phyloP scores from a whole-genome alignment of 2,329 filamentous ascomycete genomes.

The Sphaerulina musiva region DNA sequence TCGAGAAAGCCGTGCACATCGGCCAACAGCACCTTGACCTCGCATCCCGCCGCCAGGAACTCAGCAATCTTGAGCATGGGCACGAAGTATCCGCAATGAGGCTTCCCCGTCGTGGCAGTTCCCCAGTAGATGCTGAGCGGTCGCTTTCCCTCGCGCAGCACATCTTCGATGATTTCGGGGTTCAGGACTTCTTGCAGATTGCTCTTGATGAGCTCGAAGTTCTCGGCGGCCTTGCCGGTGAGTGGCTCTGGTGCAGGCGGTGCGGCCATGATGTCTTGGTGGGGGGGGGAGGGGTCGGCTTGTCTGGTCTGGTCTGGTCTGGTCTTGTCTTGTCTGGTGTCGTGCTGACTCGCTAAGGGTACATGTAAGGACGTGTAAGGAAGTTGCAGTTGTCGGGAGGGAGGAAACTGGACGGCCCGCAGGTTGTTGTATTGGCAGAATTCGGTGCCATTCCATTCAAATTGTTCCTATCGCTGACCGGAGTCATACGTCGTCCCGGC shows the following conservation, averaged over 20 bases:
- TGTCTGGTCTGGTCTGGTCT: not conserved
- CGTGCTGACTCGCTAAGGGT: too few relatives aligned
- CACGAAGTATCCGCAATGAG: slow-evolving; percentile 85
- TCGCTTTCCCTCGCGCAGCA: slow-evolving; percentile 62
- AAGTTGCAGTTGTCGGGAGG: not conserved
- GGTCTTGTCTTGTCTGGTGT: too few relatives aligned
- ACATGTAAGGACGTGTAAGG: too few relatives aligned
- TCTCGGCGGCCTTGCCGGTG: slow-evolving; percentile 44
- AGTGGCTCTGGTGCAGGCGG: slow-evolving; percentile 2
- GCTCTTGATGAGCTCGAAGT: slow-evolving; percentile 67
- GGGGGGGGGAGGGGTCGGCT: not conserved
- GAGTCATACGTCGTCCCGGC: too few relatives aligned
- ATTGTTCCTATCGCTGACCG: too few relatives aligned
- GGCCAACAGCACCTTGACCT: slow-evolving; percentile 44
- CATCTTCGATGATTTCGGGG: slow-evolving; percentile 70
- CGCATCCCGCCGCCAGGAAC: slow-evolving; percentile 75
- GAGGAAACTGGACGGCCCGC: too few relatives aligned
- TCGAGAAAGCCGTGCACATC: slow-evolving; percentile 61
- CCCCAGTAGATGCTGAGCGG: slow-evolving; percentile 81
- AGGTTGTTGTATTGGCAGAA: too few relatives aligned
- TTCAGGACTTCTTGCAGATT: slow-evolving; percentile 74
- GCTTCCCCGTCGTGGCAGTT: slow-evolving; percentile 77
- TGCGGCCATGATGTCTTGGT: not conserved
- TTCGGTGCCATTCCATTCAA: too few relatives aligned
- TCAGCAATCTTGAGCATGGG: slow-evolving; percentile 85